Evolutionary conservation across 1,284 basidiomycete genomes (phyloP).

Genomic region (Trichosporon sp.): DNA sequence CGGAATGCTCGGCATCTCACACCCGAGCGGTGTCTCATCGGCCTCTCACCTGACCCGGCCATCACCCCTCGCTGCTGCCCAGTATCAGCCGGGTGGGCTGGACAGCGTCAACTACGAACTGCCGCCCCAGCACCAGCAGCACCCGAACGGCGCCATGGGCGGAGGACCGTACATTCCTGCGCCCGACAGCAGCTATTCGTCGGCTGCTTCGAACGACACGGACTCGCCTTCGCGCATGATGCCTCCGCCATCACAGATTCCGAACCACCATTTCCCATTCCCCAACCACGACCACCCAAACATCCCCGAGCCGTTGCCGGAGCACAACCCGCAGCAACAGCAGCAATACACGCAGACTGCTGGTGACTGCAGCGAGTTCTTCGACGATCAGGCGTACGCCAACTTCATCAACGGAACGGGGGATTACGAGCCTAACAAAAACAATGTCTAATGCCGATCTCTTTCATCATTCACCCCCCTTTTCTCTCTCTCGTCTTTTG

Average conservation of each 20-base stretch:
- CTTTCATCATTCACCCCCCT: no score
- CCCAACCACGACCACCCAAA: background rate
- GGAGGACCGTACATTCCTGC: slow-evolving; percentile 32
- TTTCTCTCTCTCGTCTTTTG: background rate
- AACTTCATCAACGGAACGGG: slow-evolving; percentile 16
- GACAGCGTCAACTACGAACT: slow-evolving; percentile 10
- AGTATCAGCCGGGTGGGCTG: background rate
- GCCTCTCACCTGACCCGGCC: slow-evolving; percentile 21
- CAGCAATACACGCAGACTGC: slow-evolving; percentile 15
- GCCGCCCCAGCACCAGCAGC: background rate
- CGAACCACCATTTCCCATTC: slow-evolving; percentile 7
- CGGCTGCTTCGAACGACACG: slow-evolving; percentile 6
- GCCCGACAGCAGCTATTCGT: background rate
- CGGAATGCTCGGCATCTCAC: slow-evolving; percentile 38
- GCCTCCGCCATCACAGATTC: slow-evolving; percentile 10
- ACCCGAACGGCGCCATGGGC: slow-evolving; percentile 11
- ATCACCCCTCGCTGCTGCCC: slow-evolving; percentile 24
- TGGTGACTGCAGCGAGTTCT: slow-evolving; percentile 15
- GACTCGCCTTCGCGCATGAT: slow-evolving; percentile 10
- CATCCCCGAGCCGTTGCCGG: background rate
- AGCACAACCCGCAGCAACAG: background rate
- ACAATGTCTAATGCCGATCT: background rate
- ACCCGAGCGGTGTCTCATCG: slow-evolving; percentile 5
- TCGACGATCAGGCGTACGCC: slow-evolving; percentile 8
- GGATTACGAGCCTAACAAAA: background rate